Evolutionary conservation across 2,329 filamentous ascomycete species (phyloP), one percentile per base, ranked within the genome.

Genomic region (Exophiala calicioides): DNA sequence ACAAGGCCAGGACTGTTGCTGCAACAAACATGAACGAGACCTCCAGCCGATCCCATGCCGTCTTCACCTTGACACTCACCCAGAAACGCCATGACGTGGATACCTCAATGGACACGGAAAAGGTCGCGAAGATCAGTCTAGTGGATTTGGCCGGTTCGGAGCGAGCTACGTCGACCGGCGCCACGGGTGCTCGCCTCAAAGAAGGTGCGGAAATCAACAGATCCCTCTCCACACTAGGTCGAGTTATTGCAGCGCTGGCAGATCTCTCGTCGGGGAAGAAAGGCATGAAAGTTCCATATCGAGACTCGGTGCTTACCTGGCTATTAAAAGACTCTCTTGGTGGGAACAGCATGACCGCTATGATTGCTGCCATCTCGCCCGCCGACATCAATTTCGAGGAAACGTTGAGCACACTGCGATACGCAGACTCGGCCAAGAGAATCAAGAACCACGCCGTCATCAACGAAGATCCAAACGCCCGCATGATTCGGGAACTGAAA

Each of bases 11-110:
- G 75, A 98, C 93, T 0, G 93, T 98, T 29, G 93, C 93, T 3
- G 93, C 93, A 5, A 98, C 93, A 29, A 98, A 97, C 78, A 98
- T 98, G 93, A 98, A 98, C 76, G 93, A 97, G 70, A 98, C 94
- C 0, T 96, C 90, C 50, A 95, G 90, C 79, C 85, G 93, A 75
- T 97, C 91, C 65, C 93, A 98, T 68, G 93, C 93, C 30, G 94
- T 98, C 40, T 98, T 98, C 66, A 98, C 94, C 15, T 76, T 98
- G 43, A 97, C 91, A 62, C 75, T 98, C 35, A 95, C 90, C 0
- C 93, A 98, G 67, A 97, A 96, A 68, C 84, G 88, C 51, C 86
- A 86, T 64, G 93, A 98, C 64, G 74, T 80, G 2, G 90, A 96
- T 65, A 96, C 93, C 0, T 94, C 90, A 57, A 94, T 98, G 90